Evolutionary conservation across 225 moss, liverwort and hornwort genomes (phyloP), one percentile per base, ranked within the genome.

Genomic region (Physcomitrium patens): DNA sequence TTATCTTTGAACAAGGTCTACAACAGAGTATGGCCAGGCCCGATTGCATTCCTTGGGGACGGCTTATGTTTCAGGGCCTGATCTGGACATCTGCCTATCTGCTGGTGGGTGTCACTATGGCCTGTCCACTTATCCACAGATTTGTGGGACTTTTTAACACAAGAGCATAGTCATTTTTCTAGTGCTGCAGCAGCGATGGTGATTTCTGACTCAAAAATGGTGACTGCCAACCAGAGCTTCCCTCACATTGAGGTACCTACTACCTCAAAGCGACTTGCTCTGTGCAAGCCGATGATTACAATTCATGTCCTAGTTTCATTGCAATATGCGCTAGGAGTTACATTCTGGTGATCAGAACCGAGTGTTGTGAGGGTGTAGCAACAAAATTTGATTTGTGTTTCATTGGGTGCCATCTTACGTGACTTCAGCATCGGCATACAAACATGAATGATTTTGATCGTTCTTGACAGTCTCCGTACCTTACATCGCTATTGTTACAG

Each of bases 61-160:
- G 69, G 58, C 68, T 86, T 63, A 75, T 86, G n/a, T 78, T 86
- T 65, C 80, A 86, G 54, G 86, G 83, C 54, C 75, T 86, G 10
- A 77, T 86, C 63, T 83, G 86, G 86, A 78, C 86, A 56, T 83
- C 80, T 67, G 86, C 86, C 23, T 86, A 86, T 72, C 55, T 86
- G 71, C 68, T 86, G 72, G 78, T 86, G 63, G 86, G 80, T 42
- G 43, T 86, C 44, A 9, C 83, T 68, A 86, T 80, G 80, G 75
- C 83, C 44, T 68, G 83, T 78, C 86, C 86, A 17, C 77, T 80
- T 18, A 26, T 80, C 55, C 78, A 86, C 59, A 83, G 86, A 78
- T 68, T 69, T 58, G 67, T 86, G 44, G 83, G 67, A n/a, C 72
- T 86, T 47, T 65, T 86, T 20, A 83, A 80, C 54, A 73, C 70